Evolutionary conservation across 2,329 filamentous ascomycete genomes (phyloP), one percentile per base, ranked within the genome.

Genomic region (Microsporum audouinii): DNA sequence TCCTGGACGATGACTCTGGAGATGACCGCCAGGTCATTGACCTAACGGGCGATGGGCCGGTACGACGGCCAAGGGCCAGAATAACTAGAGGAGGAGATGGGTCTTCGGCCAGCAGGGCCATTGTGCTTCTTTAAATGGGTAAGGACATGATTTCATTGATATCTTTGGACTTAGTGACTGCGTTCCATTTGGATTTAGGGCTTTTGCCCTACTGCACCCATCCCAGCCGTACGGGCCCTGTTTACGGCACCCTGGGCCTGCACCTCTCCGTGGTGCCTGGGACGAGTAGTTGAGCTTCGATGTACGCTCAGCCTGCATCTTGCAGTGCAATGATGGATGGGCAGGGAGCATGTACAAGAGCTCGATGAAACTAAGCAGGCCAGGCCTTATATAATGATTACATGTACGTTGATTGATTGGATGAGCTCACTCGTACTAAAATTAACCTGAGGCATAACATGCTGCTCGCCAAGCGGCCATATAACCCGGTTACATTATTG

Each of bases 201-300:
- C 17, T 45, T 45, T 45, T 45, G n/a, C 41, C 41, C 17, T 5
- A 14, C 23, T 4, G 14, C 14, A 14, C n/a, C n/a, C 14, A 17
- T 45, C n/a, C 23, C 49, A 60, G 58, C 60, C 17, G 33, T 60
- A 62, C 8, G 51, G 39, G 60, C 51, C 38, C 49, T 60, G 39
- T 60, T 7, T 60, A 45, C n/a, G 17, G 57, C 17, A 53, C 49
- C 58, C 41, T 62, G 39, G 31, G 38, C 51, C 60, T 60, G 36
- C 39, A 62, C 29, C 47, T 60, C 38, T 60, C 34, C n/a, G n/a
- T n/a, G n/a, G n/a, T n/a, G n/a, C n/a, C n/a, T n/a, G n/a, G n/a
- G n/a, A n/a, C n/a, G n/a, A n/a, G n/a, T n/a, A n/a, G n/a, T n/a
- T n/a, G n/a, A n/a, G n/a, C n/a, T n/a, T n/a, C n/a, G n/a, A n/a